A percentile compares a stretch with the other conserved stretches of the same genome.
Conservation (phyloP, 1,284 basidiomycete species). For the Psilocybe mexicana region DNA sequence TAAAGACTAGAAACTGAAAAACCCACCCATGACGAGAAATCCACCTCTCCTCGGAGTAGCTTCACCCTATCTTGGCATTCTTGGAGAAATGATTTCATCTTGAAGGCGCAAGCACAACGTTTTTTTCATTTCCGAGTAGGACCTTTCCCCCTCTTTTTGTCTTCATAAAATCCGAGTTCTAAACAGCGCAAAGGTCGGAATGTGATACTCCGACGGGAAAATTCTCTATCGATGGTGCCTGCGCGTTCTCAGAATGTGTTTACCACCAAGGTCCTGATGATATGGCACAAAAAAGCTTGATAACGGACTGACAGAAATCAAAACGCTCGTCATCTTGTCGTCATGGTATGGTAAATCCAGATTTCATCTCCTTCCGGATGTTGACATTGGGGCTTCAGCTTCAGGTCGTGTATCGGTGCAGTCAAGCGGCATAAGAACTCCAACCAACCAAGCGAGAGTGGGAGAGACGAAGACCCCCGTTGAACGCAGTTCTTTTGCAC, state of each 20-base stretch:
- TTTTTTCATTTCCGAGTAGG: conserved; percentile 16
- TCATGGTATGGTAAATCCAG: conserved; percentile 29
- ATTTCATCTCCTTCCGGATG: conserved; percentile 19
- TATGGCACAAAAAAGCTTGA: not conserved
- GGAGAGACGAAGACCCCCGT: conserved; percentile 31
- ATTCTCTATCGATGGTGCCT: not conserved
- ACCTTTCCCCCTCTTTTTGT: not conserved
- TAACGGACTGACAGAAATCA: not conserved
- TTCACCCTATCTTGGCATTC: not conserved
- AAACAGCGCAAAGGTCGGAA: too few relatives aligned
- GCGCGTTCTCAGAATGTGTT: not conserved
- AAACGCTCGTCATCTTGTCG: conserved; percentile 3
- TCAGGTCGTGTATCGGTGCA: conserved; percentile 24
- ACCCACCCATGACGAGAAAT: not conserved
- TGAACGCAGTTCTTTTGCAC: conserved; percentile 23
- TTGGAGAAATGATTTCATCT: not conserved
- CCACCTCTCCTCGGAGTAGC: not conserved
- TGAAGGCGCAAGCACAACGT: conserved; percentile 1
- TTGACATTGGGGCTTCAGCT: conserved; percentile 8
- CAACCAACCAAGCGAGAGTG: conserved; percentile 39
- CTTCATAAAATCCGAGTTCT: not conserved
- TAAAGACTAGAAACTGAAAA: not conserved
- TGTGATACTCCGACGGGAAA: not conserved
- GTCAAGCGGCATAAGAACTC: conserved; percentile 41
- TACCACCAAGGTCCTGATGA: not conserved